Conservation (phyloP, 2,329 filamentous ascomycete species). For the Neonectria hederae region DNA sequence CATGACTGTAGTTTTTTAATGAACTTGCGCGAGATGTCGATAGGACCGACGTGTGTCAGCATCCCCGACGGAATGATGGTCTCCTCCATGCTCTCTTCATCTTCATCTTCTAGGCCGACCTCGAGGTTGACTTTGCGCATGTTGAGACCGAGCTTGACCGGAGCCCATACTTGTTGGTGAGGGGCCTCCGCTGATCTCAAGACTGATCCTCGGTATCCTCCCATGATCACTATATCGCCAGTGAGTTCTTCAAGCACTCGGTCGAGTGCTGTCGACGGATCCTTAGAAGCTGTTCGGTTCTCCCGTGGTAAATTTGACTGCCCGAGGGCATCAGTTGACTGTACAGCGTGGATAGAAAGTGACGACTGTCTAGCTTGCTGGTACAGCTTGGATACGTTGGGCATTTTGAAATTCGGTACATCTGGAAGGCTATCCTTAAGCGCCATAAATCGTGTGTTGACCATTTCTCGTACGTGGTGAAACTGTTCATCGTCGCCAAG, state of each 20-base stretch:
- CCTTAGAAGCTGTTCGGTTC: slow-evolving; percentile 25
- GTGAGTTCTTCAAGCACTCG: slow-evolving; percentile 72
- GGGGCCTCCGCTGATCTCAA: slow-evolving; percentile 83
- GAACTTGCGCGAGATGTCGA: slow-evolving; percentile 86
- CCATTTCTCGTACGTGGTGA: slow-evolving; percentile 81
- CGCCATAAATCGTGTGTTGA: slow-evolving; percentile 89
- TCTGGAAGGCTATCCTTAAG: slow-evolving; percentile 89
- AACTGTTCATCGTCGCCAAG: slow-evolving; percentile 86
- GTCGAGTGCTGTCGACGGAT: slow-evolving; percentile 55
- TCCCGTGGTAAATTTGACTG: slow-evolving; percentile 40
- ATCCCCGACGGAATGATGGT: slow-evolving; percentile 88
- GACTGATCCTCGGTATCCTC: slow-evolving; percentile 91
- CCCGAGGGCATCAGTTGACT: slow-evolving; percentile 38
- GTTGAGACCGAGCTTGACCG: slow-evolving; percentile 91
- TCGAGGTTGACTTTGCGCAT: slow-evolving; percentile 91
- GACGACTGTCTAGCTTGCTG: slow-evolving; percentile 43
- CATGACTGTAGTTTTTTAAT: slow-evolving; percentile 80
- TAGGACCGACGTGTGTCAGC: slow-evolving; percentile 89
- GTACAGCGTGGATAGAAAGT: slow-evolving; percentile 45
- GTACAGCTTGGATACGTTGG: slow-evolving; percentile 66
- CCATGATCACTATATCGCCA: slow-evolving; percentile 88
- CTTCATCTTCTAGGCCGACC: slow-evolving; percentile 81
- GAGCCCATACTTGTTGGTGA: slow-evolving; percentile 91
- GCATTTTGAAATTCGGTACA: slow-evolving; percentile 77
- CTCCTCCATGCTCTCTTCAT: slow-evolving; percentile 84